Evolutionary conservation across 2,329 filamentous ascomycete genomes (phyloP).

Genomic region (Fusarium palustre): DNA sequence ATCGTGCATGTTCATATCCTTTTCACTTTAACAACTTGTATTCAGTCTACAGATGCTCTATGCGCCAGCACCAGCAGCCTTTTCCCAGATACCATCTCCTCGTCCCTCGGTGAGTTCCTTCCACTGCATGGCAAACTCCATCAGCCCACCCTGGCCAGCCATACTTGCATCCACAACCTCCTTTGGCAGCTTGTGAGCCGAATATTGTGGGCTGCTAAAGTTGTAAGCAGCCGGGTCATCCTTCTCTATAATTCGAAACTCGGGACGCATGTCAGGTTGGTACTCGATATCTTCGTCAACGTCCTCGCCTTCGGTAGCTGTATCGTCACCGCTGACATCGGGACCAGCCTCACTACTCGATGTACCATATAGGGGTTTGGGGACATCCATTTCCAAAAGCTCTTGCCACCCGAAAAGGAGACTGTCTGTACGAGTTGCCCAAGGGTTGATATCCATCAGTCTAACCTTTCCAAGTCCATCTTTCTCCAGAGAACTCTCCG

Average conservation of each 20-base stretch:
- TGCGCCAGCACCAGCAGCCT: slow-evolving; percentile 38
- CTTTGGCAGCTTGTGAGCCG: slow-evolving; percentile 92
- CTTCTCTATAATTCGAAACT: slow-evolving; percentile 83
- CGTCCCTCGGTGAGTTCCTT: slow-evolving; percentile 65
- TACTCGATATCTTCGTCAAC: slow-evolving; percentile 59
- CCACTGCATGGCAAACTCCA: slow-evolving; percentile 84
- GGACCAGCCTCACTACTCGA: slow-evolving; percentile 47
- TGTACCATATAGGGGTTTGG: slow-evolving; percentile 66
- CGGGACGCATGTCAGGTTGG: slow-evolving; percentile 72
- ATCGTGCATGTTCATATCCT: not conserved
- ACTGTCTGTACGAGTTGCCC: slow-evolving; percentile 89
- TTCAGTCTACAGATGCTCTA: slow-evolving; percentile 4
- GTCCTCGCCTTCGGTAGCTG: slow-evolving; percentile 54
- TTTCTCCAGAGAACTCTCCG: slow-evolving; percentile 67
- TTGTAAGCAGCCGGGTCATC: slow-evolving; percentile 91
- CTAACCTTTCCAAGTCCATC: slow-evolving; percentile 79
- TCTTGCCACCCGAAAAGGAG: slow-evolving; percentile 92
- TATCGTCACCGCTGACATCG: slow-evolving; percentile 54
- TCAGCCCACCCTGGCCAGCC: slow-evolving; percentile 78
- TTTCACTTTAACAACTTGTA: not conserved
- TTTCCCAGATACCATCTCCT: slow-evolving; percentile 56
- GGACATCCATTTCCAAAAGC: slow-evolving; percentile 77
- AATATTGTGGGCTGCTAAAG: slow-evolving; percentile 88
- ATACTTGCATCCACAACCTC: slow-evolving; percentile 84
- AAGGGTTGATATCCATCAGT: slow-evolving; percentile 95